Conservation (phyloP, 2,329 filamentous ascomycete species). For the Exophiala phaeomuriformis region DNA sequence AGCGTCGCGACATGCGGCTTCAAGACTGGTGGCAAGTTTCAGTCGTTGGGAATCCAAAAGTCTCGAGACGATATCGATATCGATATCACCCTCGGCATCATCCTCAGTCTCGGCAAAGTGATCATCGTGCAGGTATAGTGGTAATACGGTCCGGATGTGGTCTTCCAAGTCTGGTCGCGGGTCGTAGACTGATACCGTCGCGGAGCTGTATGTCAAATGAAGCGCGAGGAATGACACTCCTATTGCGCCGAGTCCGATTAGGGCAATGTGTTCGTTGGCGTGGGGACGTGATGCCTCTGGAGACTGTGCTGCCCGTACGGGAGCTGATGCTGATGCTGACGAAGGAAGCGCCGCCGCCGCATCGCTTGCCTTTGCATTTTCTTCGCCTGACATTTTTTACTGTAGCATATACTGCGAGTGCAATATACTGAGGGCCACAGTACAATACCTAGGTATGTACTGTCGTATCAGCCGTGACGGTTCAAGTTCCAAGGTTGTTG, state of each 20-base stretch:
- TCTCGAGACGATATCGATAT: slow-evolving; percentile 20
- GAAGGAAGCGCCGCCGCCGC: too few species aligned
- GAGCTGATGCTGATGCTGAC: too few species aligned
- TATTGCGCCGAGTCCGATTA: slow-evolving; percentile 41
- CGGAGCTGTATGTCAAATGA: slow-evolving; percentile 41
- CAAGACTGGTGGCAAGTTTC: slow-evolving; percentile 31
- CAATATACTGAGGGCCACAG: too few species aligned
- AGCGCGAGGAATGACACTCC: slow-evolving; percentile 51
- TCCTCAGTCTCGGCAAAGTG: too few species aligned
- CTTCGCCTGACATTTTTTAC: too few species aligned
- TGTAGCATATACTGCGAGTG: too few species aligned
- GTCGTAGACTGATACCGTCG: slow-evolving; percentile 45
- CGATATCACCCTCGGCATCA: not conserved
- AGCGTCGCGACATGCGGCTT: slow-evolving; percentile 41
- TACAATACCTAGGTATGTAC: too few species aligned
- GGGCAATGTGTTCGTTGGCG: slow-evolving; percentile 27
- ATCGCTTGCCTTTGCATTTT: too few species aligned
- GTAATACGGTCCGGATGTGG: slow-evolving; percentile 40
- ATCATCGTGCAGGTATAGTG: slow-evolving; percentile 34
- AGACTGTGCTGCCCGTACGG: too few species aligned
- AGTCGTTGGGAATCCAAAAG: slow-evolving; percentile 31
- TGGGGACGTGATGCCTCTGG: slow-evolving; percentile 1
- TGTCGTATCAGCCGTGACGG: too few species aligned
- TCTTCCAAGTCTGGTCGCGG: slow-evolving; percentile 42
- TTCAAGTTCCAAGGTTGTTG: too few species aligned